Evolutionary conservation across 441 rosid genomes (phyloP).

Genomic region (Aquilaria agallochum): DNA sequence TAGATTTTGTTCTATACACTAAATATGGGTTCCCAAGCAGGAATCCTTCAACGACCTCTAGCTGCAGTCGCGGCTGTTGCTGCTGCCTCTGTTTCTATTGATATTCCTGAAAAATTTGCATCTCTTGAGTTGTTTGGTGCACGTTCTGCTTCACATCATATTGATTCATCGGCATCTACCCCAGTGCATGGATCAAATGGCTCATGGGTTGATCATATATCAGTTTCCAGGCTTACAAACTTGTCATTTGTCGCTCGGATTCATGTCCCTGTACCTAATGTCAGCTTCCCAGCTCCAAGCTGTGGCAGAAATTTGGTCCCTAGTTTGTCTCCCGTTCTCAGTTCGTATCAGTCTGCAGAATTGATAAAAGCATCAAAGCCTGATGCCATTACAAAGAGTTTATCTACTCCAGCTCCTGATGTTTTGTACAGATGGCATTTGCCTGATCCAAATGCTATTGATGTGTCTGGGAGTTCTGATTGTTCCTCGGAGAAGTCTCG

Average conservation of each 20-base stretch:
- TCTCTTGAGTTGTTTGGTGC: slow-evolving; percentile 32
- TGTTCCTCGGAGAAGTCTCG: slow-evolving; percentile 63
- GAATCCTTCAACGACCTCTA: slow-evolving; percentile 74
- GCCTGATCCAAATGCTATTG: slow-evolving; percentile 57
- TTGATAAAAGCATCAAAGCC: slow-evolving; percentile 67
- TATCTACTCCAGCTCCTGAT: slow-evolving; percentile 47
- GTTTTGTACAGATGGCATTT: slow-evolving; percentile 87
- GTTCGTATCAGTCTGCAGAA: slow-evolving; percentile 60
- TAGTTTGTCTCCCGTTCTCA: slow-evolving; percentile 26
- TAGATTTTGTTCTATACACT: slow-evolving; percentile 22
- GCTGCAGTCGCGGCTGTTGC: slow-evolving; percentile 79
- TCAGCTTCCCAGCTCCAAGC: slow-evolving; percentile 32
- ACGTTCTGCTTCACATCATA: slow-evolving; percentile 30
- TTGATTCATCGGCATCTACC: slow-evolving; percentile 27
- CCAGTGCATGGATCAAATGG: slow-evolving; percentile 29
- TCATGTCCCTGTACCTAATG: slow-evolving; percentile 57
- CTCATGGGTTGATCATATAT: slow-evolving; percentile 55
- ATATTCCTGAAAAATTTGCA: slow-evolving; percentile 51
- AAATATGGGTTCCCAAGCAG: slow-evolving; percentile 74
- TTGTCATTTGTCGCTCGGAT: slow-evolving; percentile 50
- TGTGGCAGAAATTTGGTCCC: slow-evolving; percentile 25
- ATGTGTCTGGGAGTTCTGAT: slow-evolving; percentile 45
- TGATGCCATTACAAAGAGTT: slow-evolving; percentile 19
- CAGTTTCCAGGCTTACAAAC: slow-evolving; percentile 59
- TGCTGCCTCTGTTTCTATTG: slow-evolving; percentile 68